A percentile compares a stretch with the other conserved stretches of the same genome.
Evolutionary conservation across 331 rosid species (phyloP).

Genomic region (Quercus phellos): DNA sequence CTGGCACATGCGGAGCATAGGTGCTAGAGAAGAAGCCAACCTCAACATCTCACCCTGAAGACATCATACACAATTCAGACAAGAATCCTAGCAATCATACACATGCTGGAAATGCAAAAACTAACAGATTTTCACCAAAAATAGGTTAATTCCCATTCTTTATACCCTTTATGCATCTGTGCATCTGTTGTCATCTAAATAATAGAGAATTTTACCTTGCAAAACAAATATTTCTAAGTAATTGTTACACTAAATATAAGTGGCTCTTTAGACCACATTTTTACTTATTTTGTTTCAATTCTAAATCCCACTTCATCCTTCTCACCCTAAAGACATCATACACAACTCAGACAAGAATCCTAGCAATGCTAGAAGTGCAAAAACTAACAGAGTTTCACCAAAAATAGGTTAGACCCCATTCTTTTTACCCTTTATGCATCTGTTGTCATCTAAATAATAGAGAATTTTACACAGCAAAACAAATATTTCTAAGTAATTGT

Average conservation of each 20-base stretch:
- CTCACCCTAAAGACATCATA: constrained; percentile 25
- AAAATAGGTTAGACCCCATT: constrained; percentile 37
- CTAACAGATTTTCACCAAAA: constrained; percentile 37
- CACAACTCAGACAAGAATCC: constrained; percentile 38
- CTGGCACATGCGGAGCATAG: constrained; percentile 28
- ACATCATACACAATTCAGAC: constrained; percentile 24
- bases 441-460: background rate
- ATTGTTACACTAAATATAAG: background rate
- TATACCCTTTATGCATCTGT: constrained; percentile 2
- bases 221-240: background rate
- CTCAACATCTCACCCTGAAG: constrained; percentile 33
- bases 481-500: background rate
- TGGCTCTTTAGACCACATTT: background rate
- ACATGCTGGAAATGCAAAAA: constrained; percentile 31
- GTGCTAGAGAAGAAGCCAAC: constrained; percentile 40
- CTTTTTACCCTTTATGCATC: constrained; percentile 5
- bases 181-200: background rate
- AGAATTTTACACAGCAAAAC: background rate
- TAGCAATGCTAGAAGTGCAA: constrained; percentile 27
- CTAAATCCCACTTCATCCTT: background rate
- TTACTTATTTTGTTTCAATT: background rate
- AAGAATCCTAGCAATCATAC: constrained; percentile 24
- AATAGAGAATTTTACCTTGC: background rate
- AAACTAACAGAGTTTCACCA: constrained; percentile 32
- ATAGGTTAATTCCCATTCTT: constrained; percentile 34